Percentiles rank a stretch among this genome's conserved stretches.
phyloP scores from a whole-genome alignment of 2,329 filamentous ascomycete species.

The Bimuria novae-zelandiae region DNA sequence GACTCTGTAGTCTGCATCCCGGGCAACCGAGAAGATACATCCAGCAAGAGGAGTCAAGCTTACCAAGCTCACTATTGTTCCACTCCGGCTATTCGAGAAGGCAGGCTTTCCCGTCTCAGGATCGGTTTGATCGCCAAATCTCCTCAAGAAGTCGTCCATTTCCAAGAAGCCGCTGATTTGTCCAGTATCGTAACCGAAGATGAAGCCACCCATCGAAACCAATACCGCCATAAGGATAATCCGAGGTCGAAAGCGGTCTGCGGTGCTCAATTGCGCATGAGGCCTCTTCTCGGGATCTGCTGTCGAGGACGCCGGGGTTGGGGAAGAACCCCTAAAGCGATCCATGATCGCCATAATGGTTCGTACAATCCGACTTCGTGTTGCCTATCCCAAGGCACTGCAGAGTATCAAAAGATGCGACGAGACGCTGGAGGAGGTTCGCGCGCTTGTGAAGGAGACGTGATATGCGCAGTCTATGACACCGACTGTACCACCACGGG shows the following conservation, averaged over 20 bases:
- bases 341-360: conserved; percentile 28
- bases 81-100: conserved; percentile 40
- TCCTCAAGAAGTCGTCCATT: conserved; percentile 40
- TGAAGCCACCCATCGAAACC: conserved; percentile 44
- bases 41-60: no score
- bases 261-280: conserved; percentile 24
- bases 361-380: background rate
- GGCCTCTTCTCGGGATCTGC: conserved; percentile 35
- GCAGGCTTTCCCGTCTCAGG: conserved; percentile 23
- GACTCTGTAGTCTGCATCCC: no score
- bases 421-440: no score
- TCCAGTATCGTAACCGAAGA: conserved; percentile 43
- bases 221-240: conserved; percentile 40
- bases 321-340: conserved; percentile 19
- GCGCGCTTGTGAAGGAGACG: no score
- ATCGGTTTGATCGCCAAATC: conserved; percentile 33
- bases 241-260: conserved; percentile 37
- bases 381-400: no score
- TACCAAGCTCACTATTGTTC: conserved; percentile 43
- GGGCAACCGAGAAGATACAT: no score
- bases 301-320: conserved; percentile 30
- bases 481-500: background rate
- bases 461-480: background rate
- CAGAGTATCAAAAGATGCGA: no score
- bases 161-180: conserved; percentile 45